Conservation (phyloP, 108 stramenopile genomes). For the Aurantiochytrium sp. region DNA sequence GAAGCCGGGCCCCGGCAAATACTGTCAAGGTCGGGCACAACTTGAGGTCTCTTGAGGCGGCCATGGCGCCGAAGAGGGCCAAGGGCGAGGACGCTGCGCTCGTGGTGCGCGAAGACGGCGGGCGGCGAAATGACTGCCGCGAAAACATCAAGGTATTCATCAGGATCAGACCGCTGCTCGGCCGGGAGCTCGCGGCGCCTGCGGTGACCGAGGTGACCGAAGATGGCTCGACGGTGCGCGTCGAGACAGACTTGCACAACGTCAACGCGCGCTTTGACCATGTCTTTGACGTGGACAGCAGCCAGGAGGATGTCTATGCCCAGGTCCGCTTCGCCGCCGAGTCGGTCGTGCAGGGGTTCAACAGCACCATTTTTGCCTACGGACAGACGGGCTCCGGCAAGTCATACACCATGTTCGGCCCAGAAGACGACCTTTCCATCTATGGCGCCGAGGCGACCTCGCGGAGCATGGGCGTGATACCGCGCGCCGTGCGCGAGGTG, state of each 20-base stretch:
- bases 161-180: background rate
- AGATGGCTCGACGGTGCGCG: background rate
- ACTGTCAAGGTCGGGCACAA: too few relatives aligned
- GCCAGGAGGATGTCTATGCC: conserved; percentile 49
- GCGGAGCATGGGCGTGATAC: conserved; percentile 56
- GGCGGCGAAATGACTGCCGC: background rate
- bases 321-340: conserved; percentile 42
- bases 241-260: background rate
- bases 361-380: conserved; percentile 58
- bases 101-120: background rate
- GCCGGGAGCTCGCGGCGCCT: background rate
- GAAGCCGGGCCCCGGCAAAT: too few relatives aligned
- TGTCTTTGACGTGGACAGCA: conserved; percentile 42
- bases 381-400: conserved; percentile 60
- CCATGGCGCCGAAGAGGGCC: too few relatives aligned
- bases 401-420: conserved; percentile 62
- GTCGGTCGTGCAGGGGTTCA: conserved; percentile 51
- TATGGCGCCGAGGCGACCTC: background rate
- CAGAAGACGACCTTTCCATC: conserved; percentile 20
- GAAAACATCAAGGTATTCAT: background rate
- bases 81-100: background rate
- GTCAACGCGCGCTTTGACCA: conserved; percentile 42
- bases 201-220: conserved; percentile 7
- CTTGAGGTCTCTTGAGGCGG: too few relatives aligned
- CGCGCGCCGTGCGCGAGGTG: conserved; percentile 42